Percentiles rank a stretch among this genome's conserved stretches.
These are phyloP conservation scores for Spiraea crenata DNA, from an alignment of 331 rosid genomes.

Conservation along the genomic window DNA sequence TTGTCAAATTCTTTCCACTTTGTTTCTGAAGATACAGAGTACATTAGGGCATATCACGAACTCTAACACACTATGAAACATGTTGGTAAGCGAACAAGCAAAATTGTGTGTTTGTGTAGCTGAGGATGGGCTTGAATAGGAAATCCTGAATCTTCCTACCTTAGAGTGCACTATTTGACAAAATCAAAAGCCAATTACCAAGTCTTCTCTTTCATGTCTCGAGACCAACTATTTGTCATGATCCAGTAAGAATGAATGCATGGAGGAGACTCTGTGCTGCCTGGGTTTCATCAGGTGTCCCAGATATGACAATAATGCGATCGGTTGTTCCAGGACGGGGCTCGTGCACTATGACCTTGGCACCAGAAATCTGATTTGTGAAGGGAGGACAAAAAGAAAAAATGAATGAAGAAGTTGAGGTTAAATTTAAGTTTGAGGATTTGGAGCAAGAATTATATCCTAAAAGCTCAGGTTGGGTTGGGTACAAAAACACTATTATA, in stretches of 20 bases:
- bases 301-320: slow-evolving; percentile 77
- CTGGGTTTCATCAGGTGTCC: slow-evolving; percentile 94
- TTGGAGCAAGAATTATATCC: background rate
- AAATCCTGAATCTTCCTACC: slow-evolving; percentile 28
- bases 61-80: background rate
- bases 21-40: background rate
- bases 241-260: slow-evolving; percentile 91
- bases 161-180: slow-evolving; percentile 35
- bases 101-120: background rate
- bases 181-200: slow-evolving; percentile 14
- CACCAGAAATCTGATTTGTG: slow-evolving; percentile 76
- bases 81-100: slow-evolving; percentile 14
- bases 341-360: slow-evolving; percentile 73
- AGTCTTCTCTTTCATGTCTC: slow-evolving; percentile 15
- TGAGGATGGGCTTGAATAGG: slow-evolving; percentile 11
- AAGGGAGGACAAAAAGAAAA: background rate
- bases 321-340: slow-evolving; percentile 74
- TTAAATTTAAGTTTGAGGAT: background rate
- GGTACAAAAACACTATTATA: background rate
- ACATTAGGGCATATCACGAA: background rate
- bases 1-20: background rate
- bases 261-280: slow-evolving; percentile 97
- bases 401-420: background rate
- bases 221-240: slow-evolving; percentile 31
- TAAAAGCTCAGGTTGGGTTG: background rate